Conservation (phyloP, 1,139 yeast genomes). For the Sugiyamaella japonica region DNA sequence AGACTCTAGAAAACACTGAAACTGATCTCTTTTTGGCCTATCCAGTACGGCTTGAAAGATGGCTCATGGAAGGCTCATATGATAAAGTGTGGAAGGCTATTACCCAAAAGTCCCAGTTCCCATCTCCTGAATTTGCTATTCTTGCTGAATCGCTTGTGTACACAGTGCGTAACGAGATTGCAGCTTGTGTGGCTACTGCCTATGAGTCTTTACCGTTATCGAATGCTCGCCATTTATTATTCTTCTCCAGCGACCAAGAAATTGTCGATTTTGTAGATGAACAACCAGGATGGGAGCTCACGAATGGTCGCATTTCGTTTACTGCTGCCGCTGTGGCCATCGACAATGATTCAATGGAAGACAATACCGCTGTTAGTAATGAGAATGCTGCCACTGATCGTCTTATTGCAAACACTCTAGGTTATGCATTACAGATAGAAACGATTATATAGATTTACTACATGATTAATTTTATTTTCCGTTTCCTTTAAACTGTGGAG, state of each 20-base stretch:
- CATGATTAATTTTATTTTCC: not conserved
- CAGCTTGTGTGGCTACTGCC: constrained; percentile 80
- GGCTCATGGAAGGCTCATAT: constrained; percentile 96
- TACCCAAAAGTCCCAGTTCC: constrained; percentile 48
- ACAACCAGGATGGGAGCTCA: constrained; percentile 61
- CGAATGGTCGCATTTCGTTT: constrained; percentile 62
- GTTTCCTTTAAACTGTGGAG: not conserved
- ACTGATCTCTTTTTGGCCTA: constrained; percentile 63
- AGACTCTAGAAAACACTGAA: constrained; percentile 65
- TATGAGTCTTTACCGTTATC: constrained; percentile 74
- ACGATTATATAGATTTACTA: constrained; percentile 59
- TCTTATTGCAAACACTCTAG: constrained; percentile 63
- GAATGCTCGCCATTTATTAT: constrained; percentile 79
- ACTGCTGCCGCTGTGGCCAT: constrained; percentile 25
- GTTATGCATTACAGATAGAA: constrained; percentile 84
- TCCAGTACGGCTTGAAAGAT: constrained; percentile 86
- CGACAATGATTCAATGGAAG: constrained; percentile 19
- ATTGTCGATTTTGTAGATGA: constrained; percentile 61
- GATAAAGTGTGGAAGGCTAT: constrained; percentile 86
- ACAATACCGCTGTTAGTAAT: constrained; percentile 3
- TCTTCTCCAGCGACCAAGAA: constrained; percentile 67
- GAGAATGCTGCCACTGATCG: constrained; percentile 40
- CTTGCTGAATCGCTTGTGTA: constrained; percentile 55
- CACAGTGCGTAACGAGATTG: constrained; percentile 83
- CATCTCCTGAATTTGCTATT: constrained; percentile 48